Base-by-base conservation (phyloP, 1,284 basidiomycete genomes). In the Ceratobasidium theobromae region DNA sequence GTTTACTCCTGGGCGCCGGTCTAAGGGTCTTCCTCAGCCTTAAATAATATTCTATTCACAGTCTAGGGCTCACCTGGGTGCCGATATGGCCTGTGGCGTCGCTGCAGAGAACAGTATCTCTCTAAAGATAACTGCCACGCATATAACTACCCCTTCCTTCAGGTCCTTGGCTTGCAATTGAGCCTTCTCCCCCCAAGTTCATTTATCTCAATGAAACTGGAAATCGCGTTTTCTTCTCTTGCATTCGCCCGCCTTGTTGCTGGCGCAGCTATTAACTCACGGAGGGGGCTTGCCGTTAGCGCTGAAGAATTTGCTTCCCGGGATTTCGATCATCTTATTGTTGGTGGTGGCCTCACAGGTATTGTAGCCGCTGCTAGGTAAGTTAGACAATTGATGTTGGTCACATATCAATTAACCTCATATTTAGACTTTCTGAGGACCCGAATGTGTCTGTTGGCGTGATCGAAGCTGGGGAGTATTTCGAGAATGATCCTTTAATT, bases 281-380 rank as follows among this genome's bases (percentile, higher is more conserved):
- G 33, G 9, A 38, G 35, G 16, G 35, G 35, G 9, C 16, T 64
- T 18, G 18, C 27, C 1, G 16, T 38, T 5, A 35, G 21, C 30
- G 38, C 33, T 9, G 38, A 12, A 2, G 60, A 43, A 12, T 53
- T 64, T 32, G 46, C 38, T 23, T 52, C 51, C 21, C 48, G 25
- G 18, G 38, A 25, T 1, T 52, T 35, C 21, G 60, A 64, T n/a
- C 53, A 64, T 27, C 8, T 62, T 1, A 27, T 64, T 16, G n/a
- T 64, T 16, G 60, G 60, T 4, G 60, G 49, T n/a, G 60, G 60
- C 9, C 52, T 49, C 6, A 49, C 60, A 32, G 60, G 60, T 4
- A 28, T 53, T 14, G 21, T 40, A 27, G 60, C 53, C 21, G 60
- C 60, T 23, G 60, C 49, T 16, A 64, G 60, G 60, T 64, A 45